Evolutionary conservation across 768 basidiomycete species (phyloP).

Genomic region (Favolaschia claudopus): DNA sequence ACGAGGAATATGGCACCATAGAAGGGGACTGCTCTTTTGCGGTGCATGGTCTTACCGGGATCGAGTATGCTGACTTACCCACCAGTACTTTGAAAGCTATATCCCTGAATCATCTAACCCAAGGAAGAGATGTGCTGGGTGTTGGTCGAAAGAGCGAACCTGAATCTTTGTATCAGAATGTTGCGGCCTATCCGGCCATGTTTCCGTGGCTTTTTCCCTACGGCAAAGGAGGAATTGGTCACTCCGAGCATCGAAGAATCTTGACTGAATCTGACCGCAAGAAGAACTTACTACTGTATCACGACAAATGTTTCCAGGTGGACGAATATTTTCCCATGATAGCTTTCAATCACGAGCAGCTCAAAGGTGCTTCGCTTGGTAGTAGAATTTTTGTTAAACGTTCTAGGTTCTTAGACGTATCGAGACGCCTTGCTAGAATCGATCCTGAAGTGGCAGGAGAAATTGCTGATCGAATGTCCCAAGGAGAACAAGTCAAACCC

Average conservation of each 20-base stretch:
- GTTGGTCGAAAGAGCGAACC: conserved; percentile 27
- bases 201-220: conserved; percentile 51
- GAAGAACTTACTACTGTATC: conserved; percentile 38
- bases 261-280: conserved; percentile 32
- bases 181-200: conserved; percentile 43
- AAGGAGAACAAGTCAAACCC: conserved; percentile 34
- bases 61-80: conserved; percentile 20
- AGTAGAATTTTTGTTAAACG: conserved; percentile 38
- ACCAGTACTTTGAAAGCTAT: conserved; percentile 22
- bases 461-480: conserved; percentile 30
- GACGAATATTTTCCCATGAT: conserved; percentile 43
- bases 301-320: conserved; percentile 35
- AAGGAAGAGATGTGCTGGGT: conserved; percentile 23
- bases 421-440: conserved; percentile 27
- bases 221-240: conserved; percentile 41
- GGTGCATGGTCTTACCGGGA: conserved; percentile 45
- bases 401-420: conserved; percentile 34
- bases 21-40: no score
- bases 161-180: conserved; percentile 39
- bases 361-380: conserved; percentile 35
- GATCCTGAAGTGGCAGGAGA: conserved; percentile 28
- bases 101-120: conserved; percentile 31
- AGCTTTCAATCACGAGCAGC: conserved; percentile 49
- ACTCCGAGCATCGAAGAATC: background rate
- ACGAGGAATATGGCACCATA: no score